These are phyloP conservation scores for Cyclocybe cylindracea DNA, from an alignment of 768 basidiomycete species.

Conservation along the genomic window DNA sequence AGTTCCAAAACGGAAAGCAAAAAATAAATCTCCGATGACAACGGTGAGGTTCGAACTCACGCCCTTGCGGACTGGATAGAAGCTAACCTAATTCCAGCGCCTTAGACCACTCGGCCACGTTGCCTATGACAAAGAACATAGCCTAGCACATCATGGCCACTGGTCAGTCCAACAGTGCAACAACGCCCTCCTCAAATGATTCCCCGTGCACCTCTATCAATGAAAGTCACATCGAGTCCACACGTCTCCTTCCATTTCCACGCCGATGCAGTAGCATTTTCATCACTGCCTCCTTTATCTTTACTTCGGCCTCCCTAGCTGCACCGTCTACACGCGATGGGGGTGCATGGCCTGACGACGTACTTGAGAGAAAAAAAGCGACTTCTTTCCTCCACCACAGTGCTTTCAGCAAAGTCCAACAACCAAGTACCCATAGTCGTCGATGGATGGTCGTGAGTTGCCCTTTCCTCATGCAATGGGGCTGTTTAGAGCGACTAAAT, in stretches of 20 bases:
- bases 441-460: constrained; percentile 86
- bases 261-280: not conserved
- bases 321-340: constrained; percentile 33
- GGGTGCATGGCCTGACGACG: constrained; percentile 53
- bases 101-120: constrained; percentile 65
- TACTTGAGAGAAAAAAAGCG: constrained; percentile 53
- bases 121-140: constrained; percentile 26
- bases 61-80: constrained; percentile 42
- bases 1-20: not conserved
- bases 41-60: constrained; percentile 48
- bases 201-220: not conserved
- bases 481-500: constrained; percentile 8
- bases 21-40: constrained; percentile 25
- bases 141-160: not conserved
- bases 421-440: constrained; percentile 58
- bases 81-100: constrained; percentile 52
- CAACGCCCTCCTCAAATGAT: not conserved
- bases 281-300: not conserved
- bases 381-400: constrained; percentile 34
- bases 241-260: not conserved
- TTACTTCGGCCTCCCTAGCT: not conserved
- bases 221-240: too few species aligned
- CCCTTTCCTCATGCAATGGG: constrained; percentile 3
- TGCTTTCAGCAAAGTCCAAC: constrained; percentile 19
- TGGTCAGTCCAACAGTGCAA: not conserved